Percentiles rank a stretch among this genome's conserved stretches.
phyloP scores from a whole-genome alignment of 306 rosid genomes.

The Cercis canadensis region DNA sequence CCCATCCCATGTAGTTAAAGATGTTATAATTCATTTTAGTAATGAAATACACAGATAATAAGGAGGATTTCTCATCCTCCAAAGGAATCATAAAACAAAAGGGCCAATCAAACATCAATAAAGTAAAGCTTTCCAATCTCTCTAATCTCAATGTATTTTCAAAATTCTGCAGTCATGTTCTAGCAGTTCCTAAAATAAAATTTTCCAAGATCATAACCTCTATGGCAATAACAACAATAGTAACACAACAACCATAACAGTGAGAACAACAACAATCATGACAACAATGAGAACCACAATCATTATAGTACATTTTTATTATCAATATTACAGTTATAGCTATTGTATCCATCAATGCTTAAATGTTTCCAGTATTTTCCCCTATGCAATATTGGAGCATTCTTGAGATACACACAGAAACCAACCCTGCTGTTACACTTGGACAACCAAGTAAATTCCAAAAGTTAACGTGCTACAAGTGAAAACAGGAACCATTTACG shows the following conservation, averaged over 20 bases:
- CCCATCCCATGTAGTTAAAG: neutral
- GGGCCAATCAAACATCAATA: neutral
- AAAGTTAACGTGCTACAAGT: slow-evolving; percentile 13
- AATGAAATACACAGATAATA: neutral
- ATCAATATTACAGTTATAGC: slow-evolving; percentile 8
- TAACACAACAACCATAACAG: neutral
- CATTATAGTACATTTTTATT: neutral
- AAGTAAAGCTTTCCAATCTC: neutral
- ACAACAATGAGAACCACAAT: slow-evolving; percentile 3
- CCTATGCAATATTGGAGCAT: slow-evolving; percentile 19
- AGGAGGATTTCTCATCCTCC: neutral
- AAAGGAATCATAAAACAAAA: neutral
- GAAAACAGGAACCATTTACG: slow-evolving; percentile 15
- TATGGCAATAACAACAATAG: neutral
- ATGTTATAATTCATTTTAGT: neutral
- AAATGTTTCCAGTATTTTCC: slow-evolving; percentile 19
- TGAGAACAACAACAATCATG: neutral
- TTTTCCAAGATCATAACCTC: neutral
- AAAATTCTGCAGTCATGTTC: neutral
- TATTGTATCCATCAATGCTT: slow-evolving; percentile 6
- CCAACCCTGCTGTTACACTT: slow-evolving; percentile 6
- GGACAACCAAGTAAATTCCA: slow-evolving; percentile 18
- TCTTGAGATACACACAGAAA: slow-evolving; percentile 30
- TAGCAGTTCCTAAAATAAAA: too few species aligned
- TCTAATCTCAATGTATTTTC: neutral